Evolutionary conservation across 495 filamentous ascomycete genomes (phyloP).

Genomic region (Cairneyella variabilis): DNA sequence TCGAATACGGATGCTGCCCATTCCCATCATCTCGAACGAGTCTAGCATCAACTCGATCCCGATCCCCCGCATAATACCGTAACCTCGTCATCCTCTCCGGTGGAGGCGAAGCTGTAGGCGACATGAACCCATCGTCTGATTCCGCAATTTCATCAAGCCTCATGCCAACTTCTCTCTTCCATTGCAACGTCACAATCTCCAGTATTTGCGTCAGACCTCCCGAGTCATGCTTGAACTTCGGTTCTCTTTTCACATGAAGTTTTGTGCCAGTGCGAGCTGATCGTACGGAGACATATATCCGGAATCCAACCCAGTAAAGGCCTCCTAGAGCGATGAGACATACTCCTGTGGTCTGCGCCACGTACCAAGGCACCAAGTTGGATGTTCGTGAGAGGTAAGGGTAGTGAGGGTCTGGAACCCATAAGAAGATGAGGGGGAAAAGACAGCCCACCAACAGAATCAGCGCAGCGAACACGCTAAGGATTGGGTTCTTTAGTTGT

Average conservation of each 20-base stretch:
- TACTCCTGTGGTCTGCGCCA: background rate
- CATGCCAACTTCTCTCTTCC: slow-evolving; percentile 8
- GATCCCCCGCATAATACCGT: background rate
- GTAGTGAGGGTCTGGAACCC: slow-evolving; percentile 7
- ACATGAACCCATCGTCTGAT: background rate
- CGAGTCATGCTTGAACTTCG: slow-evolving; percentile 8
- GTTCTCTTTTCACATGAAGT: slow-evolving; percentile 6
- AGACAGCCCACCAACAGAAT: background rate
- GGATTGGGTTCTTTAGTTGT: background rate
- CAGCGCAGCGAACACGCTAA: slow-evolving; percentile 3
- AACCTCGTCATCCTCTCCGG: background rate
- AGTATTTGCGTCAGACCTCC: slow-evolving; percentile 11
- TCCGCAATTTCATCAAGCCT: slow-evolving; percentile 6
- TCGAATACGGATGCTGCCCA: too few species aligned
- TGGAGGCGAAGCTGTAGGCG: background rate
- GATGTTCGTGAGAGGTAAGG: background rate
- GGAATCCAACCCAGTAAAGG: slow-evolving; percentile 11
- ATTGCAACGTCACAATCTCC: slow-evolving; percentile 9
- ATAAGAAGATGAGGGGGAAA: slow-evolving; percentile 12
- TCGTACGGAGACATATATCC: background rate
- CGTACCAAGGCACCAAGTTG: background rate
- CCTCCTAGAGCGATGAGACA: background rate
- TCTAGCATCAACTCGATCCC: too few species aligned
- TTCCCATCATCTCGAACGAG: too few species aligned
- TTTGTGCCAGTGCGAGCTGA: background rate